A percentile compares a stretch with the other conserved stretches of the same genome.
Conservation (phyloP, 2,329 filamentous ascomycete species). For the Scopulariopsis brevicaulis region DNA sequence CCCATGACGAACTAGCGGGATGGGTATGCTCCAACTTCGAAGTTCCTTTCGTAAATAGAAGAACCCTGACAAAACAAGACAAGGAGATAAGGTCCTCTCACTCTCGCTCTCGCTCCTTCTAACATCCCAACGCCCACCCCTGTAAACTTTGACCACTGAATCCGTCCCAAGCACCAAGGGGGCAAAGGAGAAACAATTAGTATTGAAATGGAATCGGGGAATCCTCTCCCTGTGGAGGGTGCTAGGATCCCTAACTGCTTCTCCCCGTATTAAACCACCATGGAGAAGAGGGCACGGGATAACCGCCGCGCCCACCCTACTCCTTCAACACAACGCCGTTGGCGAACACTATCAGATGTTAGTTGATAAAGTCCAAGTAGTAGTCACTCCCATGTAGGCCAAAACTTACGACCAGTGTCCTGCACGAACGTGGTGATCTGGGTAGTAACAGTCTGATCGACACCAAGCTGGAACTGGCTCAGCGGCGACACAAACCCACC, state of each 20-base stretch:
- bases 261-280: background rate
- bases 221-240: background rate
- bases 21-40: background rate
- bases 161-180: background rate
- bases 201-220: background rate
- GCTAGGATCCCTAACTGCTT: background rate
- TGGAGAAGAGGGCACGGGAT: background rate
- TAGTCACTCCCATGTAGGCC: background rate
- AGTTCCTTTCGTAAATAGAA: slow-evolving; percentile 1
- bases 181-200: background rate
- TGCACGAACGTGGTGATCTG: slow-evolving; percentile 17
- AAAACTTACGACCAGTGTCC: background rate
- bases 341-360: background rate
- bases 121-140: background rate
- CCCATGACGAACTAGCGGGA: background rate
- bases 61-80: background rate
- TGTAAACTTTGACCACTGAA: background rate
- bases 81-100: background rate
- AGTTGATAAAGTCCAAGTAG: background rate
- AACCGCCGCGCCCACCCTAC: background rate
- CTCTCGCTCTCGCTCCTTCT: slow-evolving; percentile 1
- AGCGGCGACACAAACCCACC: slow-evolving; percentile 12
- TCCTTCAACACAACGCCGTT: slow-evolving; percentile 1
- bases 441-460: slow-evolving; percentile 14
- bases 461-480: slow-evolving; percentile 12